A percentile compares a stretch with the other conserved stretches of the same genome.
Conservation (phyloP, 371 early-diverging fungal genomes). For the Circinella minor region DNA sequence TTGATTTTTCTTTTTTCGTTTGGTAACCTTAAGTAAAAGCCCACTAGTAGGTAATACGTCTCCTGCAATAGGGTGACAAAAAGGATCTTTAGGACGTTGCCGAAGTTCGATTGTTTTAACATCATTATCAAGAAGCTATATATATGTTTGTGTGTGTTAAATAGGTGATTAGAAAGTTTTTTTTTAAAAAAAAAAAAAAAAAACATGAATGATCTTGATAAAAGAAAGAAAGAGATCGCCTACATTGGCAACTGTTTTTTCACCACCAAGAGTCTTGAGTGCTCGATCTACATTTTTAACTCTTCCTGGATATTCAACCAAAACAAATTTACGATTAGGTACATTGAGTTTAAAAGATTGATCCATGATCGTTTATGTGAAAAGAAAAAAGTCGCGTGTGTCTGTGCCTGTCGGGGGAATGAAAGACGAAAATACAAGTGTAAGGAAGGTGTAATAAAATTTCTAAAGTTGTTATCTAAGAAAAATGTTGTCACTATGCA, state of each 20-base stretch:
- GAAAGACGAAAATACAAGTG: no score
- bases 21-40: slow-evolving; percentile 65
- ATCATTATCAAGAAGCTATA: slow-evolving; percentile 18
- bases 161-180: no score
- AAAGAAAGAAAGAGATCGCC: background rate
- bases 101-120: slow-evolving; percentile 48
- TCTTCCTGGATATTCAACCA: slow-evolving; percentile 67
- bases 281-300: slow-evolving; percentile 50
- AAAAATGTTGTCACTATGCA: no score
- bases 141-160: background rate
- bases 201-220: no score
- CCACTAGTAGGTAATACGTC: slow-evolving; percentile 54
- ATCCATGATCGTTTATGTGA: background rate
- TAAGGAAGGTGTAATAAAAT: no score
- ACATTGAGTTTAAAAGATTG: slow-evolving; percentile 4
- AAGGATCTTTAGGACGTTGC: slow-evolving; percentile 60
- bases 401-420: background rate
- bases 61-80: slow-evolving; percentile 68
- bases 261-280: slow-evolving; percentile 58
- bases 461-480: no score
- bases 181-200: no score
- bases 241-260: slow-evolving; percentile 37
- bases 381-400: background rate
- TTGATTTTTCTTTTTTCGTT: slow-evolving; percentile 42
- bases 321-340: slow-evolving; percentile 40